phyloP scores from a whole-genome alignment of 441 rosid species.

The Gossypium gossypioides region DNA sequence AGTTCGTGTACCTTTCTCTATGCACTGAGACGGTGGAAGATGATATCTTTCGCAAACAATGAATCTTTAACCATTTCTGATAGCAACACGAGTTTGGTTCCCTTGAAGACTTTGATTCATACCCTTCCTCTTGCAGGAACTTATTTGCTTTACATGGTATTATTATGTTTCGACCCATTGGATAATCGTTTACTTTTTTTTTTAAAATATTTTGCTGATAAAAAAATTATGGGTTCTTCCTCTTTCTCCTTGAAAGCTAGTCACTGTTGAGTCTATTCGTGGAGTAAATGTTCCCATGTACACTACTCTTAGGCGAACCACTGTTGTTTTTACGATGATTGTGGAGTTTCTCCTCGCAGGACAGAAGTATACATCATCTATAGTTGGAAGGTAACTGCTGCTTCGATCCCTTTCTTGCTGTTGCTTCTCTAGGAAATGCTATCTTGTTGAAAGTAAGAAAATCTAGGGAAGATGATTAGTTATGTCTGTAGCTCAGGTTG shows the following conservation, averaged over 20 bases:
- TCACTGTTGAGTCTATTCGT: constrained; percentile 82
- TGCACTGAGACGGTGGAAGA: constrained; percentile 51
- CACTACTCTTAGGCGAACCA: constrained; percentile 87
- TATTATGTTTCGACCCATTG: not conserved
- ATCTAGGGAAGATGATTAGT: not conserved
- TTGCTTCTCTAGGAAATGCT: constrained; percentile 10
- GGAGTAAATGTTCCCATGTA: constrained; percentile 99
- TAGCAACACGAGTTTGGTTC: constrained; percentile 38
- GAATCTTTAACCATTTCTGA: constrained; percentile 49
- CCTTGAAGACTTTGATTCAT: constrained; percentile 55
- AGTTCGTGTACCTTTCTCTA: constrained; percentile 67
- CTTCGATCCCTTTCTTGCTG: not conserved
- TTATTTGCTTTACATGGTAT: constrained; percentile 90
- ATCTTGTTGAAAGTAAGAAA: not conserved
- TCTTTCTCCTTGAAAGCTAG: constrained; percentile 58
- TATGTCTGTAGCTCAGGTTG: not conserved
- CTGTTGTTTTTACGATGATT: constrained; percentile 83
- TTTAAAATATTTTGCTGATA: constrained; percentile 4
- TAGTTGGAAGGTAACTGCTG: constrained; percentile 62
- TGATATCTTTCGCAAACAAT: constrained; percentile 49
- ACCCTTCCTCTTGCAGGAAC: constrained; percentile 67
- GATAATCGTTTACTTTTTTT: not conserved
- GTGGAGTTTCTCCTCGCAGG: constrained; percentile 73
- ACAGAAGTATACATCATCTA: constrained; percentile 55
- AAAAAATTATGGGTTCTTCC: constrained; percentile 14